Evolutionary conservation across 371 early-diverging fungal species (phyloP).

Genomic region (Blakeslea trispora): DNA sequence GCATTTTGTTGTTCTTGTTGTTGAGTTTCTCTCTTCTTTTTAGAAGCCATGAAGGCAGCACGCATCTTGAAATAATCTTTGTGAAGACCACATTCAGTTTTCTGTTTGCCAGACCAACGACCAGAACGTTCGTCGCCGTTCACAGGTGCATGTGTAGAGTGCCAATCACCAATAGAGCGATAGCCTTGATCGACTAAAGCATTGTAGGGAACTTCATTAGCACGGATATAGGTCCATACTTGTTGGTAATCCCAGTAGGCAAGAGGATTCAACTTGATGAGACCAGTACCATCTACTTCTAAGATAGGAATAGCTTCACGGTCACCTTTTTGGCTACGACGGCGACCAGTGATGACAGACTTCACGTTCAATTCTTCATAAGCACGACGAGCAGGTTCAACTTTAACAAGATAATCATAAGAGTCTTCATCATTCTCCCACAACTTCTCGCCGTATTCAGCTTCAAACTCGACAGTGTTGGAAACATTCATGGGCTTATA

Average conservation of each 20-base stretch:
- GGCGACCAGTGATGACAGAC: conserved; percentile 88
- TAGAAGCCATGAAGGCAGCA: conserved; percentile 60
- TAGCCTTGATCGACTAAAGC: conserved; percentile 87
- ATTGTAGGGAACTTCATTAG: conserved; percentile 92
- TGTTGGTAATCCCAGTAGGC: conserved; percentile 88
- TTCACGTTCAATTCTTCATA: conserved; percentile 74
- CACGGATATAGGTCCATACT: conserved; percentile 83
- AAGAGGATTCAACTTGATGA: conserved; percentile 88
- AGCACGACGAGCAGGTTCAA: conserved; percentile 90
- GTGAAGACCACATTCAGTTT: conserved; percentile 94
- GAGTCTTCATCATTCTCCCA: conserved; percentile 82
- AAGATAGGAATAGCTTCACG: conserved; percentile 76
- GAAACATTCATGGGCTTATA: conserved; percentile 70
- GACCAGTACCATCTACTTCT: conserved; percentile 81
- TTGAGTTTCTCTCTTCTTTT: conserved; percentile 47
- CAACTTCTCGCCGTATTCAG: conserved; percentile 71
- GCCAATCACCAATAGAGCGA: conserved; percentile 92
- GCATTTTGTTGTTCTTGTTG: conserved; percentile 25
- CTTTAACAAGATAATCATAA: conserved; percentile 92
- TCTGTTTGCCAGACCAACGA: conserved; percentile 86
- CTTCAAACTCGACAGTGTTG: conserved; percentile 69
- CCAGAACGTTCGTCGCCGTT: conserved; percentile 86
- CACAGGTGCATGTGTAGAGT: conserved; percentile 78
- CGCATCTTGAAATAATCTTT: conserved; percentile 94
- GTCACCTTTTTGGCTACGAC: conserved; percentile 87